A percentile compares a stretch with the other conserved stretches of the same genome.
Evolutionary conservation across 768 basidiomycete species (phyloP).

Genomic region (Macrolepiota fuliginosa): DNA sequence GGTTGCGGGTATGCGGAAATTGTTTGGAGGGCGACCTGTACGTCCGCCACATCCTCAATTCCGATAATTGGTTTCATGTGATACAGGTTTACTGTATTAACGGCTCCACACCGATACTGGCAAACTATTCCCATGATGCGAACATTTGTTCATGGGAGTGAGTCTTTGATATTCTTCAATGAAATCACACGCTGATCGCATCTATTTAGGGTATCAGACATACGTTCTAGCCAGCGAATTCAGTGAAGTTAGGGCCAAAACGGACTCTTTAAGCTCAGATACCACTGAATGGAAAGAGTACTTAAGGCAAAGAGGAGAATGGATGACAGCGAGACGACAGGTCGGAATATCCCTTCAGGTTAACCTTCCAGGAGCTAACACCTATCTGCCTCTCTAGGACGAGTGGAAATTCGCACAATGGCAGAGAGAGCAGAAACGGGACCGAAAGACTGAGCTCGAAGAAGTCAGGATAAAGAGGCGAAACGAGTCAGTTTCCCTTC

Average conservation of each 20-base stretch:
- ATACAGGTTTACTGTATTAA: not conserved
- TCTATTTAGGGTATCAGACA: not conserved
- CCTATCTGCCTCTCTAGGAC: not conserved
- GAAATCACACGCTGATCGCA: not conserved
- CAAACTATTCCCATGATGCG: not conserved
- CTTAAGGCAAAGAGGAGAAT: not conserved
- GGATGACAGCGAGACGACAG: not conserved
- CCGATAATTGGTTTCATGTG: not conserved
- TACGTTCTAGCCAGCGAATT: constrained; percentile 6
- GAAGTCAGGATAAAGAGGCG: constrained; percentile 13
- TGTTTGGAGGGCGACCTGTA: constrained; percentile 2
- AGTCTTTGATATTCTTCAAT: not conserved
- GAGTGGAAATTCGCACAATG: constrained; percentile 2
- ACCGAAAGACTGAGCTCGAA: constrained; percentile 13
- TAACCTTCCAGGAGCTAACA: not conserved
- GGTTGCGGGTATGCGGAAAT: constrained; percentile 2
- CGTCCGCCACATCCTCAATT: not conserved
- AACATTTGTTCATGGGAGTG: constrained; percentile 6
- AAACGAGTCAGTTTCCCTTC: constrained; percentile 13
- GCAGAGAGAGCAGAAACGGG: constrained; percentile 1
- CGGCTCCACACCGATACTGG: not conserved
- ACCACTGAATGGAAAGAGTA: not conserved
- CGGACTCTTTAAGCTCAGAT: not conserved
- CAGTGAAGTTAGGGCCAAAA: not conserved
- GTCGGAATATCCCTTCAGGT: not conserved